phyloP scores from a whole-genome alignment of 495 filamentous ascomycete genomes.

The Chaetomium fimeti region DNA sequence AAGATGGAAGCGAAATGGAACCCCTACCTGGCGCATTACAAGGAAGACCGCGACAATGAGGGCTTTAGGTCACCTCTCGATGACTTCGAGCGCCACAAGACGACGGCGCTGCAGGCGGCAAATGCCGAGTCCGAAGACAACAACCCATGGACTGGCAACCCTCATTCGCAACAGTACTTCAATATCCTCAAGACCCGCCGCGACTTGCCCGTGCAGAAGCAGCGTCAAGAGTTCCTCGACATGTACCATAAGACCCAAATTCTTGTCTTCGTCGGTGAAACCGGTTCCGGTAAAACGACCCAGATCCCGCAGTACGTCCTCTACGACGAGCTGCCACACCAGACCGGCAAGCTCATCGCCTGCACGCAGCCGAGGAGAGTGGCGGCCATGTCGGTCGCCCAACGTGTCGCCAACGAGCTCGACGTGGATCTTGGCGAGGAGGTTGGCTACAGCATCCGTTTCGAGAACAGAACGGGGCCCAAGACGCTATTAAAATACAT shows the following conservation, averaged over 20 bases:
- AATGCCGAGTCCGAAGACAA: conserved; percentile 74
- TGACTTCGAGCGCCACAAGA: conserved; percentile 71
- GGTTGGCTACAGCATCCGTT: conserved; percentile 98
- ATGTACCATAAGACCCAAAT: conserved; percentile 92
- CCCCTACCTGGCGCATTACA: conserved; percentile 90
- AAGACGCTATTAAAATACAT: conserved; percentile 98
- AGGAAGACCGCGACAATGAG: conserved; percentile 58
- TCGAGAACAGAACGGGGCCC: conserved; percentile 88
- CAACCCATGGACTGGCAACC: conserved; percentile 79
- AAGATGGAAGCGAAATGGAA: conserved; percentile 53
- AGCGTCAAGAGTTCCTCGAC: conserved; percentile 90
- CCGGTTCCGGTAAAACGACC: conserved; percentile 97
- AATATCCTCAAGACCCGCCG: conserved; percentile 79
- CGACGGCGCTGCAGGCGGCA: conserved; percentile 71
- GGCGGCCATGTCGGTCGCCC: conserved; percentile 97
- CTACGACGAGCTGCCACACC: conserved; percentile 91
- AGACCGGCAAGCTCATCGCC: conserved; percentile 80
- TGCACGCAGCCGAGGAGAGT: conserved; percentile 98
- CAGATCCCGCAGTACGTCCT: conserved; percentile 98
- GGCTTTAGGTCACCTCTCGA: conserved; percentile 54
- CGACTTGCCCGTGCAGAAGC: conserved; percentile 83
- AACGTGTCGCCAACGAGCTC: conserved; percentile 96
- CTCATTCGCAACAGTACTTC: conserved; percentile 81
- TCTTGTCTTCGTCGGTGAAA: conserved; percentile 97
- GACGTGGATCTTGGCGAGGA: conserved; percentile 92